A percentile compares a stretch with the other conserved stretches of the same genome.
These are phyloP conservation scores for Skeletonema tropicum DNA, from an alignment of 108 stramenopile species.

Conservation along the genomic window DNA sequence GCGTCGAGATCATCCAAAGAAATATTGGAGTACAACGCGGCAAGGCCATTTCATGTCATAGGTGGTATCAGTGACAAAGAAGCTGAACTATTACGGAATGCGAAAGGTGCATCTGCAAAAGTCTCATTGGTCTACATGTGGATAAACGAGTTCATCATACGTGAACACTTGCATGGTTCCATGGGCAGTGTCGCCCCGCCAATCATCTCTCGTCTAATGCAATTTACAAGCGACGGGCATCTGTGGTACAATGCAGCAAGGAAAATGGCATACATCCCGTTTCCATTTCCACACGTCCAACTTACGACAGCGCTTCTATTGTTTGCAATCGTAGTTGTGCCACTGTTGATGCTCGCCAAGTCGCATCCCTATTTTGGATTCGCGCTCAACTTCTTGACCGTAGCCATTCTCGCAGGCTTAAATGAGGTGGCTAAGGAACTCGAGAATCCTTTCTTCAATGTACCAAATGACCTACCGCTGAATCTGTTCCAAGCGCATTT, in stretches of 20 bases:
- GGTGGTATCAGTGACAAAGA: conserved; percentile 73
- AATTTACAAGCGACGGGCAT: conserved; percentile 65
- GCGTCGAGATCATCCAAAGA: conserved; percentile 47
- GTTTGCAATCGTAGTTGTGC: conserved; percentile 52
- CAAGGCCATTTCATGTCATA: conserved; percentile 74
- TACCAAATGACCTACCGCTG: conserved; percentile 84
- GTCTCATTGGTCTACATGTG: conserved; percentile 67
- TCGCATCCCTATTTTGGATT: conserved; percentile 39
- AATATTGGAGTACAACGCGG: conserved; percentile 69
- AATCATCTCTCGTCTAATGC: conserved; percentile 65
- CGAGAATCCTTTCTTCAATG: conserved; percentile 77
- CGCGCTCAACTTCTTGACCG: conserved; percentile 62
- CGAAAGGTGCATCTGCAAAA: conserved; percentile 76
- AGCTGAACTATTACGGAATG: conserved; percentile 60
- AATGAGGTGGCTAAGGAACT: conserved; percentile 72
- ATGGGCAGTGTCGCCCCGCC: conserved; percentile 65
- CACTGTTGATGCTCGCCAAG: conserved; percentile 69
- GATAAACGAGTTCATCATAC: conserved; percentile 72
- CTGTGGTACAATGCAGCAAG: conserved; percentile 77
- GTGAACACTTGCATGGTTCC: conserved; percentile 70
- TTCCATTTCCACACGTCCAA: conserved; percentile 83
- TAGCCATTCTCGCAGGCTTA: conserved; percentile 63
- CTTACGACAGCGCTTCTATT: conserved; percentile 55
- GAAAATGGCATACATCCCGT: conserved; percentile 80
- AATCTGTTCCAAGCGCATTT: conserved; percentile 84